Evolutionary conservation across 805 yeast genomes (phyloP), one percentile per base, ranked within the genome.

Genomic region (Zygoascus flipseniorum): DNA sequence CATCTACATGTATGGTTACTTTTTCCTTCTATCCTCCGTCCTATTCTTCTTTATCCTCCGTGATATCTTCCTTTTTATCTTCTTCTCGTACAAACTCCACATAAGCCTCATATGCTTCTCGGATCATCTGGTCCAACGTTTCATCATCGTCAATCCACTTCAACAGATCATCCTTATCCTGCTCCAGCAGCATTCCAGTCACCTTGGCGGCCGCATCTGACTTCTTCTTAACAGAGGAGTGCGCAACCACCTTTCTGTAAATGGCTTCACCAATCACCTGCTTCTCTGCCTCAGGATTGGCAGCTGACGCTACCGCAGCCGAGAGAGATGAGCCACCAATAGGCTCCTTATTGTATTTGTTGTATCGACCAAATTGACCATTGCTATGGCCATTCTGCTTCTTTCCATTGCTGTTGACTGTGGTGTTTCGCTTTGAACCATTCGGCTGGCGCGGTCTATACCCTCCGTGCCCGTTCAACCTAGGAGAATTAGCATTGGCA

Each of bases 111-210:
- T 81, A 79, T 63, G 97, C 97, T 72, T 89, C 96, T 65, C 83
- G 85, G 69, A 89, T 86, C 69, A 89, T 92, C 68, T 81, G 79
- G 74, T 82, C 82, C 77, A 90, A 85, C 64, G 84, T 76, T 63
- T 80, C 86, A 59, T 86, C 95, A 69, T 88, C 89, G 67, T 85
- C 89, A 69, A 90, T 79, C 77, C 90, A 80, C 58, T 85, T 82
- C 67, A 88, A 76, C 64, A 90, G 85, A 73, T 88, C 95, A 65
- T 81, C 82, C 70, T 83, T 84, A 66, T 89, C 90, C 77, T 89
- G 82, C 69, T 89, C 95, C 71, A 90, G 80, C 79, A 90, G 81
- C 92, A 90, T 88, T 74, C 97, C 56, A 58, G 97, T 90, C 67
- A 90, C 83, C 74, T 85, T 86, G 76, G 95, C 95, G 61, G 96